These are phyloP conservation scores for Crithidia expoeki DNA, from an alignment of 208 protist genomes.

Conservation along the genomic window DNA sequence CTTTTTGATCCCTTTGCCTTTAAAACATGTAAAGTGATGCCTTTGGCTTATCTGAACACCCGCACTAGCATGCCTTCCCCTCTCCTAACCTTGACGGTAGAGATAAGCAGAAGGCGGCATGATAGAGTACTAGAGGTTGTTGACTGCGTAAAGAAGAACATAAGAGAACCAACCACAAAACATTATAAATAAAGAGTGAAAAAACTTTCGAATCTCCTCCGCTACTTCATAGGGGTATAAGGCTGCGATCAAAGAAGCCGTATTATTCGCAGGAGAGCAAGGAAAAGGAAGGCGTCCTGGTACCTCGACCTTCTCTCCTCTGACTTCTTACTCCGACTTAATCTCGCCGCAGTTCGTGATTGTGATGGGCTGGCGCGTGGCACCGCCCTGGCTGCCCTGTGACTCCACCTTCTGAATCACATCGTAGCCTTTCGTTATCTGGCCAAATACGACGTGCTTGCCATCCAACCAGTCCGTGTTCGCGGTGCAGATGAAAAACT, in stretches of 20 bases:
- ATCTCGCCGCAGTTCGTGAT: conserved; percentile 84
- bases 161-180: conserved; percentile 1
- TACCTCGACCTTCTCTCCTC: not conserved
- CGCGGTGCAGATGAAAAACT: conserved; percentile 93
- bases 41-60: not conserved
- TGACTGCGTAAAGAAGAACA: conserved; percentile 19
- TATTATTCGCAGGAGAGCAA: not conserved
- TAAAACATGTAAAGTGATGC: not conserved
- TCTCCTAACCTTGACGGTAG: not conserved
- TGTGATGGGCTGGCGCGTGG: conserved; percentile 69
- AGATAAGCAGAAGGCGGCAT: not conserved
- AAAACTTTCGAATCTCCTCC: conserved; percentile 12
- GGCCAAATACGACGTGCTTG: conserved; percentile 96
- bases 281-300: not conserved
- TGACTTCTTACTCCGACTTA: conserved; percentile 34
- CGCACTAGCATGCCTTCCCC: not conserved
- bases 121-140: conserved; percentile 2
- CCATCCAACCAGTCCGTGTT: conserved; percentile 86
- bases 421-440: conserved; percentile 89
- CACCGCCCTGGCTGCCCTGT: conserved; percentile 70
- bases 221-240: not conserved
- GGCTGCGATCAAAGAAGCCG: not conserved
- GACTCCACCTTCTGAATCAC: conserved; percentile 80
- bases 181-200: not conserved
- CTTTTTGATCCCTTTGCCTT: not conserved